Evolutionary conservation across 2,329 filamentous ascomycete species (phyloP).

Genomic region (Ophiocordyceps camponoti-floridani): DNA sequence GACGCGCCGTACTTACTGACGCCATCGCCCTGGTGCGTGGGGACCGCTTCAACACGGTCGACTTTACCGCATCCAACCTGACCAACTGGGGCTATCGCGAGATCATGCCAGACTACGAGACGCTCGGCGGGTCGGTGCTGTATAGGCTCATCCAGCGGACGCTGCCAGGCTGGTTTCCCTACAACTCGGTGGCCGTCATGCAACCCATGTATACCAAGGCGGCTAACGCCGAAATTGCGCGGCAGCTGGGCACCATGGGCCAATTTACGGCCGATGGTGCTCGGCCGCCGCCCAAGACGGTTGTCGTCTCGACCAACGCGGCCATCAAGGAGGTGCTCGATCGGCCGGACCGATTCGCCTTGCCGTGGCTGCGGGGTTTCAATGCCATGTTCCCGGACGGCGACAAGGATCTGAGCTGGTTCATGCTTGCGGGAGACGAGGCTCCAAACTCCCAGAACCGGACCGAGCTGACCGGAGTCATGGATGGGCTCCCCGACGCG

Average conservation of each 20-base stretch:
- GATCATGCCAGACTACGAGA: slow-evolving; percentile 11
- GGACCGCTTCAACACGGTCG: slow-evolving; percentile 39
- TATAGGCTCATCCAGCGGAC: slow-evolving; percentile 27
- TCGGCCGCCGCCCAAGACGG: slow-evolving; percentile 12
- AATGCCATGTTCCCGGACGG: slow-evolving; percentile 13
- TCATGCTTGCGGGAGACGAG: slow-evolving; percentile 19
- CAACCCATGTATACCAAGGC: slow-evolving; percentile 27
- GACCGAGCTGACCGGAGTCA: slow-evolving; percentile 10
- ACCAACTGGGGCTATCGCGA: slow-evolving; percentile 25
- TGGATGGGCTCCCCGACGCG: slow-evolving; percentile 16
- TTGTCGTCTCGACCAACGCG: slow-evolving; percentile 9
- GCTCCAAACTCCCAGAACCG: slow-evolving; percentile 14
- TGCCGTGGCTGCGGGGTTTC: slow-evolving; percentile 15
- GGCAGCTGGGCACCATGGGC: slow-evolving; percentile 17
- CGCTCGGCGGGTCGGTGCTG: slow-evolving; percentile 22
- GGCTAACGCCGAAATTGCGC: slow-evolving; percentile 19
- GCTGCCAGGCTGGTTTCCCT: slow-evolving; percentile 23
- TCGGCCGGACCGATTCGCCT: slow-evolving; percentile 13
- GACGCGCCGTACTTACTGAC: slow-evolving; percentile 38
- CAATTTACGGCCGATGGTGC: slow-evolving; percentile 17
- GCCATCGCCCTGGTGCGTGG: slow-evolving; percentile 39
- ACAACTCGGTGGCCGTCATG: slow-evolving; percentile 23
- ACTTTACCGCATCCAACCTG: slow-evolving; percentile 22
- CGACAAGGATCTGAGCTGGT: slow-evolving; percentile 17
- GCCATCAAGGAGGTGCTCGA: slow-evolving; percentile 14